Conservation (phyloP, 2,329 filamentous ascomycete species). For the Colletotrichum lupini region DNA sequence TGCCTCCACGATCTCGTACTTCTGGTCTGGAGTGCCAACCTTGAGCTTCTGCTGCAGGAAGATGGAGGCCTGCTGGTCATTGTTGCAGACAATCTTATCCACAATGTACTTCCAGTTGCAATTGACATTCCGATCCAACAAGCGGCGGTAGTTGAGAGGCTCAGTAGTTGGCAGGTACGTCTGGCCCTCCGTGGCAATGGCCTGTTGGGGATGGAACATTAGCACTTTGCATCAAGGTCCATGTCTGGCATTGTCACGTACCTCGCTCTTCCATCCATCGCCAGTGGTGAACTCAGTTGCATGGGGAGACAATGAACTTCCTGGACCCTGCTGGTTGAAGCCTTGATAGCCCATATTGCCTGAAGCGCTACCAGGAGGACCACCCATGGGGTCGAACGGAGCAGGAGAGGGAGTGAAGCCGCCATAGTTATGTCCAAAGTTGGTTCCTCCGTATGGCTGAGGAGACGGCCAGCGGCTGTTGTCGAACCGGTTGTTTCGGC, state of each 20-base stretch:
- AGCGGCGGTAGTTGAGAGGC: constrained; percentile 93
- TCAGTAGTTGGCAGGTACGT: constrained; percentile 90
- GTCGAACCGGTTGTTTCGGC: constrained; percentile 56
- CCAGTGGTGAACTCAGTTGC: constrained; percentile 78
- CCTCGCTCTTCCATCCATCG: constrained; percentile 66
- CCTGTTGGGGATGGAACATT: constrained; percentile 47
- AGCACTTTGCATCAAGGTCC: constrained; percentile 10
- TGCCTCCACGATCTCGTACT: constrained; percentile 95
- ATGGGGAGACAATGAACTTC: constrained; percentile 77
- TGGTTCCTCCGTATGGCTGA: constrained; percentile 47
- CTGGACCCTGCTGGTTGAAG: constrained; percentile 67
- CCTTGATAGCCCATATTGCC: constrained; percentile 52
- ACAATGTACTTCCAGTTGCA: constrained; percentile 99
- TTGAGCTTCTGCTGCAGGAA: constrained; percentile 99
- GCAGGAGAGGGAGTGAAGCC: constrained; percentile 38
- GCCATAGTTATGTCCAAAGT: constrained; percentile 42
- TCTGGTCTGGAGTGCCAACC: constrained; percentile 93
- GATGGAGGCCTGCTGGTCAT: constrained; percentile 98
- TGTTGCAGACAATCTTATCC: constrained; percentile 99
- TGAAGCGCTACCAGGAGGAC: constrained; percentile 46
- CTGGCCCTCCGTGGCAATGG: constrained; percentile 66
- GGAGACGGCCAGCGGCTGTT: constrained; percentile 56
- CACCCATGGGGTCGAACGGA: constrained; percentile 38
- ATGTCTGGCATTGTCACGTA: constrained; percentile 43
- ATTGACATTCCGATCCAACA: constrained; percentile 94